These are phyloP conservation scores for Podospora appendiculata DNA, from an alignment of 495 filamentous ascomycete species.

Conservation along the genomic window DNA sequence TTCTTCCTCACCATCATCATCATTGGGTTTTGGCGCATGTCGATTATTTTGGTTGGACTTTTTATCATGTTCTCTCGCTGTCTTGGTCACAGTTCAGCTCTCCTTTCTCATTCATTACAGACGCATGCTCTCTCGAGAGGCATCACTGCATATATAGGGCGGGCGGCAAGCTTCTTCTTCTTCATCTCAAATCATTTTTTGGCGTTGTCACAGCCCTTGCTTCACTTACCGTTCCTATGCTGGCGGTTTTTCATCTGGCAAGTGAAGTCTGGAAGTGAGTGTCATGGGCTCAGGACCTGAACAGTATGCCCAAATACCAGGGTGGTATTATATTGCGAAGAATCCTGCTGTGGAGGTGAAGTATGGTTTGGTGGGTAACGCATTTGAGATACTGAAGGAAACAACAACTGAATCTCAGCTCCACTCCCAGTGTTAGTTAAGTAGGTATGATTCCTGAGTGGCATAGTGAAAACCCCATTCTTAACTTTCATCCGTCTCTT, in stretches of 20 bases:
- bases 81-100: no score
- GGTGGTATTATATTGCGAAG: no score
- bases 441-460: no score
- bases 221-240: neutral
- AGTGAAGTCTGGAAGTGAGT: no score
- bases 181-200: neutral
- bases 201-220: neutral
- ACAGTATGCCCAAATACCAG: no score
- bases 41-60: neutral
- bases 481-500: neutral
- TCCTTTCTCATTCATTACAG: neutral
- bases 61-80: neutral
- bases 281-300: no score
- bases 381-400: neutral
- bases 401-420: neutral
- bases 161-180: neutral
- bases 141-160: neutral
- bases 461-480: no score
- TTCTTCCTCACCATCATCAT: neutral
- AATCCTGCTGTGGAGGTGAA: no score
- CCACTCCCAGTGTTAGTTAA: neutral
- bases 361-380: no score
- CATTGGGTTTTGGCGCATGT: neutral
- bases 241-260: no score
- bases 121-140: neutral